A percentile compares a stretch with the other conserved stretches of the same genome.
These are phyloP conservation scores for Ophiostoma ulmi DNA, from an alignment of 2,329 filamentous ascomycete species.

Conservation along the genomic window DNA sequence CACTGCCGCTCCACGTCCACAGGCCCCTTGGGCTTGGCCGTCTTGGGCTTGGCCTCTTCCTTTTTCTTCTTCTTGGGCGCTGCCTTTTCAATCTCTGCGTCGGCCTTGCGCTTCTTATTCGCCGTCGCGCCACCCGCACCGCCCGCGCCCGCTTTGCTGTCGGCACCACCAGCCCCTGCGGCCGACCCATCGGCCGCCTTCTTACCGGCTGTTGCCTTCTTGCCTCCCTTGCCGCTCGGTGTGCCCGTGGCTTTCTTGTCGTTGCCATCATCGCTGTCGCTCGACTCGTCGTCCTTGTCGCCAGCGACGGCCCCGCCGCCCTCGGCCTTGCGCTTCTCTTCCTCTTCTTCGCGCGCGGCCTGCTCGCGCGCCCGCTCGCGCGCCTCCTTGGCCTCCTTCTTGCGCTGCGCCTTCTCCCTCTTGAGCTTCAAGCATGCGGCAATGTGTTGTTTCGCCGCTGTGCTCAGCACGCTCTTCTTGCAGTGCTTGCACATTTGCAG, in stretches of 20 bases:
- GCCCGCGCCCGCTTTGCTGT: conserved; percentile 56
- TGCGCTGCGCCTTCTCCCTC: conserved; percentile 71
- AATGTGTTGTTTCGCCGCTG: conserved; percentile 72
- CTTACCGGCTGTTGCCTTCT: conserved; percentile 34
- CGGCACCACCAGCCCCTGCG: conserved; percentile 49
- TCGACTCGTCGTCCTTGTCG: conserved; percentile 37
- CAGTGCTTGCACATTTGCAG: conserved; percentile 88
- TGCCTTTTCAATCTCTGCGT: conserved; percentile 71
- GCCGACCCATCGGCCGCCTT: conserved; percentile 34
- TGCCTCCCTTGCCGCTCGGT: conserved; percentile 36
- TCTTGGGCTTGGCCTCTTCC: conserved; percentile 80
- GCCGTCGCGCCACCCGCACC: conserved; percentile 47
- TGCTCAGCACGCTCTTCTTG: conserved; percentile 78
- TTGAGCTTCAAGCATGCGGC: conserved; percentile 79
- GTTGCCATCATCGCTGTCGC: conserved; percentile 43
- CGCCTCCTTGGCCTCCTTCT: conserved; percentile 69
- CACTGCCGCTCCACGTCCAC: conserved; percentile 94
- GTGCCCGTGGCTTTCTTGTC: conserved; percentile 28
- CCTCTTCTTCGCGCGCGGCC: conserved; percentile 54
- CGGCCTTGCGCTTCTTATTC: conserved; percentile 69
- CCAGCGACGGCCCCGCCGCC: conserved; percentile 48
- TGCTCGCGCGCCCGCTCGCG: conserved; percentile 60
- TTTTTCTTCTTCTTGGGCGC: conserved; percentile 93
- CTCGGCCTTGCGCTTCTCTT: conserved; percentile 49
- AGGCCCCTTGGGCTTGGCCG: conserved; percentile 80